These are phyloP conservation scores for Plectosphaerella plurivora DNA, from an alignment of 2,329 filamentous ascomycete species.

Conservation along the genomic window DNA sequence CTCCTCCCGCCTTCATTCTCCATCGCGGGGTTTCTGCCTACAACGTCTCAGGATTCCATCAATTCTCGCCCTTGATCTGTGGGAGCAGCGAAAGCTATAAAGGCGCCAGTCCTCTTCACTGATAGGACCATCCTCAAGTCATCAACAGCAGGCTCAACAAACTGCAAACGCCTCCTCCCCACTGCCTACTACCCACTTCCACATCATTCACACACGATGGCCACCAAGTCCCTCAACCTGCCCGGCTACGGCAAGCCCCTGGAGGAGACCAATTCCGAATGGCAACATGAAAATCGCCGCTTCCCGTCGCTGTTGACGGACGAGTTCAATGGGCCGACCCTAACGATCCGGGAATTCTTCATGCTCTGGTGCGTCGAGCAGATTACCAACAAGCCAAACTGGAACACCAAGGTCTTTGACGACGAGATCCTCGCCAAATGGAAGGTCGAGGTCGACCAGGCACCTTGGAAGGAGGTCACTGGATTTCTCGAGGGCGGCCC, in stretches of 20 bases:
- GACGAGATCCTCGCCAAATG: constrained; percentile 18
- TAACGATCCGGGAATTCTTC: constrained; percentile 11
- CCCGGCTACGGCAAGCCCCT: constrained; percentile 4
- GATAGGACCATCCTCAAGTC: too few species aligned
- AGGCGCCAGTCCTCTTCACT: too few species aligned
- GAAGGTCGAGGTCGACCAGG: constrained; percentile 8
- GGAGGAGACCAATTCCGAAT: background rate
- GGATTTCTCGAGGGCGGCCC: background rate
- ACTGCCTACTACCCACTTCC: too few species aligned
- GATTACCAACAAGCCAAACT: constrained; percentile 21
- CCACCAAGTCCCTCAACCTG: background rate
- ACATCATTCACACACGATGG: too few species aligned
- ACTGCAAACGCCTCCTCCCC: too few species aligned
- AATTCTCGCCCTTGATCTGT: too few species aligned
- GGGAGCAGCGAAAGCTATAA: too few species aligned
- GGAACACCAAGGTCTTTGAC: constrained; percentile 19
- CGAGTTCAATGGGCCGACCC: constrained; percentile 3
- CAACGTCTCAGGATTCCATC: too few species aligned
- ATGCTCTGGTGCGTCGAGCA: constrained; percentile 21
- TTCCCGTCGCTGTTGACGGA: constrained; percentile 3
- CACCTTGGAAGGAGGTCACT: background rate
- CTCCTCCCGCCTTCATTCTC: too few species aligned
- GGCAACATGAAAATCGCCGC: background rate
- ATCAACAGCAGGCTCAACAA: too few species aligned
- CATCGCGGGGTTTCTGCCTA: too few species aligned